Percentiles rank a stretch among this genome's conserved stretches.
These are phyloP conservation scores for Lactarius akahatsu DNA, from an alignment of 768 basidiomycete genomes.

Conservation along the genomic window DNA sequence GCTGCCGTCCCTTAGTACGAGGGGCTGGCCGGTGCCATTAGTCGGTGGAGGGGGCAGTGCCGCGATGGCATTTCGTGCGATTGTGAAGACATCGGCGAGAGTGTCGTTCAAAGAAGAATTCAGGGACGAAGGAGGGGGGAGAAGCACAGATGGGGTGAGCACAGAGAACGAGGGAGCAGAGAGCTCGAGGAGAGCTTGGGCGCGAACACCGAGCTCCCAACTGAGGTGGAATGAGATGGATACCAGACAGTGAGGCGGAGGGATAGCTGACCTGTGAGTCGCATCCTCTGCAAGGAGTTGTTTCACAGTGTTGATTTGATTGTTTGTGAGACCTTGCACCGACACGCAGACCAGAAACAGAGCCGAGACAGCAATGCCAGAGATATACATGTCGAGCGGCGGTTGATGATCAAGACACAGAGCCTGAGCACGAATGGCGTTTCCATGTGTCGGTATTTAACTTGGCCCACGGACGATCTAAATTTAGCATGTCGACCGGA, in stretches of 20 bases:
- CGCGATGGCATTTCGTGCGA: slow-evolving; percentile 50
- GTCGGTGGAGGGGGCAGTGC: slow-evolving; percentile 46
- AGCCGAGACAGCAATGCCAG: not conserved
- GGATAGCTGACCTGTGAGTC: slow-evolving; percentile 39
- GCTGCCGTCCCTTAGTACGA: slow-evolving; percentile 57
- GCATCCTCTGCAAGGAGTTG: slow-evolving; percentile 44
- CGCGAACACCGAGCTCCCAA: slow-evolving; percentile 55
- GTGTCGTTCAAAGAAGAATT: slow-evolving; percentile 32
- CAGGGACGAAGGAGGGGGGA: slow-evolving; percentile 34
- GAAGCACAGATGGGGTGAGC: slow-evolving; percentile 35
- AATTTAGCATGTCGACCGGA: not conserved
- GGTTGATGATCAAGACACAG: too few species aligned
- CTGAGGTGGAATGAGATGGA: slow-evolving; percentile 33
- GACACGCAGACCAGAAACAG: not conserved
- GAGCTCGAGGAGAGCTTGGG: slow-evolving; percentile 52
- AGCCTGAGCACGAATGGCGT: not conserved
- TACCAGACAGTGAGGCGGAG: not conserved
- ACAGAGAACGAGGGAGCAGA: slow-evolving; percentile 48
- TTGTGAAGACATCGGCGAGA: slow-evolving; percentile 56
- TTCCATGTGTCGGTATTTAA: not conserved
- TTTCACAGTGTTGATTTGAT: slow-evolving; percentile 38
- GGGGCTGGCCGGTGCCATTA: slow-evolving; percentile 49
- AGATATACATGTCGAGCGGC: not conserved
- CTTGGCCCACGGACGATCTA: not conserved
- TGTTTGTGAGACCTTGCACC: slow-evolving; percentile 40